Evolutionary conservation across 768 basidiomycete species (phyloP).

Genomic region (Boletus fagicola): DNA sequence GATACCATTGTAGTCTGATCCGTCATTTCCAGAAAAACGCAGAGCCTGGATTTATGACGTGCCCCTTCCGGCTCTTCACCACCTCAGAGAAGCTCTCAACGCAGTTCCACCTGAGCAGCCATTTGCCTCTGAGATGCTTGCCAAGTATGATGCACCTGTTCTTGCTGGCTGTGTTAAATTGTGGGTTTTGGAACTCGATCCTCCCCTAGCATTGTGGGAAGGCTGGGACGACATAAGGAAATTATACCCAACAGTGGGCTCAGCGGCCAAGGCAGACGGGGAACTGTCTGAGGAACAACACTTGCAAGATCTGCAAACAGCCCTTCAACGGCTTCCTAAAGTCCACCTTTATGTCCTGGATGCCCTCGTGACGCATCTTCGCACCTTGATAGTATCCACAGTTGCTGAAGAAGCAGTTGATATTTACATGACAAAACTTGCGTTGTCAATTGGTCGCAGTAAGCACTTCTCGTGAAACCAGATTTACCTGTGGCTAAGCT

Average conservation of each 20-base stretch:
- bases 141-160: slow-evolving; percentile 81
- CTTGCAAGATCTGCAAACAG: slow-evolving; percentile 56
- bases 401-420: slow-evolving; percentile 70
- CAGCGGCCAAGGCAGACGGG: slow-evolving; percentile 50
- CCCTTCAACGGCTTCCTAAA: slow-evolving; percentile 69
- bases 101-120: slow-evolving; percentile 51
- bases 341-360: slow-evolving; percentile 82
- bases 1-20: neutral
- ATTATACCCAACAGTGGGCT: slow-evolving; percentile 78
- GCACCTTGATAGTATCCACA: slow-evolving; percentile 69
- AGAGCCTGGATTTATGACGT: slow-evolving; percentile 96
- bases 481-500: neutral
- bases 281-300: slow-evolving; percentile 56
- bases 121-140: slow-evolving; percentile 54
- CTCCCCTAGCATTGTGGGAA: slow-evolving; percentile 81
- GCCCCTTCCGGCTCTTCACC: slow-evolving; percentile 78
- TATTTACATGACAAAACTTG: slow-evolving; percentile 83
- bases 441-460: slow-evolving; percentile 85
- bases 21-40: slow-evolving; percentile 60
- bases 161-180: slow-evolving; percentile 84
- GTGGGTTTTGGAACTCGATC: slow-evolving; percentile 89
- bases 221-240: slow-evolving; percentile 90
- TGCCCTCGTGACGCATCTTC: slow-evolving; percentile 69
- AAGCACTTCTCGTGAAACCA: slow-evolving; percentile 31
- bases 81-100: slow-evolving; percentile 83